phyloP scores from a whole-genome alignment of 2,329 filamentous ascomycete species.

The Huntiella savannae region DNA sequence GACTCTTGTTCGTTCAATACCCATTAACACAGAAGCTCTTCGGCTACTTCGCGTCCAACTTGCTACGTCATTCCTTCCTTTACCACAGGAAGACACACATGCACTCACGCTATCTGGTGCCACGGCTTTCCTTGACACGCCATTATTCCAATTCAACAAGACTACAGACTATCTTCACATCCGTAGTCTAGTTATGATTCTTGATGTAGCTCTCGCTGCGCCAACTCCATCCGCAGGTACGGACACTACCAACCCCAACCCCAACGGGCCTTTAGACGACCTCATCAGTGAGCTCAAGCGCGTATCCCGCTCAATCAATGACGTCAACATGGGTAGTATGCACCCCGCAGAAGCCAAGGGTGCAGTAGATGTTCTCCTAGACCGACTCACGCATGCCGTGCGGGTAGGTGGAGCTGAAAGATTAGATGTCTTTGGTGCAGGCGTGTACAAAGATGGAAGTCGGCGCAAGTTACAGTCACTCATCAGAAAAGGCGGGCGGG shows the following conservation, averaged over 20 bases:
- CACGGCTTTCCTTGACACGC: slow-evolving; percentile 12
- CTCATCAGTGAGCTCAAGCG: slow-evolving; percentile 40
- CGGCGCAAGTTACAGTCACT: neutral
- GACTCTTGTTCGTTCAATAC: too few relatives aligned
- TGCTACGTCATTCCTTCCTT: too few relatives aligned
- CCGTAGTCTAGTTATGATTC: slow-evolving; percentile 41
- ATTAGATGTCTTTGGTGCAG: slow-evolving; percentile 30
- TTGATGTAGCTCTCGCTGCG: slow-evolving; percentile 59
- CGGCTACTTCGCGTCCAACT: too few relatives aligned
- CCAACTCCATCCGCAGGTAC: slow-evolving; percentile 17
- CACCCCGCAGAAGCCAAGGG: slow-evolving; percentile 60
- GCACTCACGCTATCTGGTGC: too few relatives aligned
- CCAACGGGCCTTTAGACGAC: slow-evolving; percentile 48
- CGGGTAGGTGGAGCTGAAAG: slow-evolving; percentile 41
- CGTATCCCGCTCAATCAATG: slow-evolving; percentile 45
- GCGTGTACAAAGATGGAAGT: neutral
- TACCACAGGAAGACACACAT: too few relatives aligned
- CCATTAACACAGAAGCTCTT: too few relatives aligned
- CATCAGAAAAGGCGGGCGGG: slow-evolving; percentile 12
- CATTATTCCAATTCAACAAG: slow-evolving; percentile 31
- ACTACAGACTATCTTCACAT: slow-evolving; percentile 52
- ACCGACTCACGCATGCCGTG: slow-evolving; percentile 52
- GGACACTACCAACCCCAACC: slow-evolving; percentile 30
- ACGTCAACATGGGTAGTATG: slow-evolving; percentile 54
- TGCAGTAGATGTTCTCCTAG: slow-evolving; percentile 52